Conservation (phyloP, 305 asterid genomes). For the Fraxinus xanthoxyloides region DNA sequence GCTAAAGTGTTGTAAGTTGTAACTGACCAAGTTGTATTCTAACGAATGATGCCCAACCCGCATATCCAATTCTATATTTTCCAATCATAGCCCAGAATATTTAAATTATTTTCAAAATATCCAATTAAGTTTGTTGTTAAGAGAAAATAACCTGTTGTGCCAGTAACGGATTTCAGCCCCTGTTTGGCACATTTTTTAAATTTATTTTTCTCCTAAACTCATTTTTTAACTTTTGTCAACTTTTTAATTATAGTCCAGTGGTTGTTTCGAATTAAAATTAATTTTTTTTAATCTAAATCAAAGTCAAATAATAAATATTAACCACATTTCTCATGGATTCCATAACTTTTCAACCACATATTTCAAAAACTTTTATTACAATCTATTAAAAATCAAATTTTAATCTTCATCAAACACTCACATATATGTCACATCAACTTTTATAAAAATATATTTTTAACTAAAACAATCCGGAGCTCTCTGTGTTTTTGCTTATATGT, state of each 20-base stretch:
- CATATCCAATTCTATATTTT: not conserved
- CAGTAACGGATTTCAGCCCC: not conserved
- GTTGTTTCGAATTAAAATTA: no score
- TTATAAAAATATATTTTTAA: not conserved
- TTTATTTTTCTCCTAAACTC: not conserved
- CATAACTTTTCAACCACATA: no score
- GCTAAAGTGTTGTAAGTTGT: constrained; percentile 3
- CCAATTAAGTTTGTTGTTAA: not conserved
- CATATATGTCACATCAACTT: no score
- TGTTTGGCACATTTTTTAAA: not conserved
- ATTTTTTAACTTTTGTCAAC: not conserved
- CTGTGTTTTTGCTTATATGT: not conserved
- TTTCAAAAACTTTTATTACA: no score
- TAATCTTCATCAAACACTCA: no score
- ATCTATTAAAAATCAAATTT: no score
- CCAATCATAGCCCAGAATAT: not conserved
- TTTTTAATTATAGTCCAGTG: not conserved
- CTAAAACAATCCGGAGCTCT: not conserved
- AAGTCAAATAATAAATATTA: no score
- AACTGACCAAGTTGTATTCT: constrained; percentile 15
- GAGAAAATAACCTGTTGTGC: not conserved
- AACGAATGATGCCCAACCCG: not conserved
- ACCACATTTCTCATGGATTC: no score
- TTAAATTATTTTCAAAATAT: not conserved
- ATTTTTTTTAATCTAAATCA: no score